Evolutionary conservation across 257 asterid genomes (phyloP), one percentile per base, ranked within the genome.

Genomic region (Salvia splendens): DNA sequence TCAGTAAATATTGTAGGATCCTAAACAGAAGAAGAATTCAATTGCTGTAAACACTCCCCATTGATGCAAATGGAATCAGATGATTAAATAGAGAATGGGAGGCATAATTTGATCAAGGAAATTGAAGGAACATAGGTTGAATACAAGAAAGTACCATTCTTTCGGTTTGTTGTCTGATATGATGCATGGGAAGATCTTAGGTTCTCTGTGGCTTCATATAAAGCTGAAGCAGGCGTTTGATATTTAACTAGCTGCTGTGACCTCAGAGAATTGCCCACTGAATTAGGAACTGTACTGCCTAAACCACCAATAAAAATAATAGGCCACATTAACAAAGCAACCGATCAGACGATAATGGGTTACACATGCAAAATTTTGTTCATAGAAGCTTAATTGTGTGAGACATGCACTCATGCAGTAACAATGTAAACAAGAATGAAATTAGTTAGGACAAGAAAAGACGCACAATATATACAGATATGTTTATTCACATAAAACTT

Each of bases 141-240:
- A 76, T 67, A 82, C 65, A 61, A 52, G 64, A 42, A 69, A 55
- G 53, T 77, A 85, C 89, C 84, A 47, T 73, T 83, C 77, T 80
- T 78, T 85, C 90, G 67, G 77, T 68, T 42, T 55, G 67, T 62
- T 35, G 79, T 40, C 51, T 77, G 77, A 45, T 77, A 73, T 40
- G 80, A 65, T 66, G 77, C 69, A 41, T 49, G 69, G 46, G 80
- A 58, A 36, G 86, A 69, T 78, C 81, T 82, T 58, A 76, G 49
- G 12, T 64, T 55, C 77, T 80, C 95, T 20, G 81, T 49, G 60
- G 84, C 45, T 59, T 83, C 95, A 75, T 87, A 83, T 55, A 84
- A 83, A 65, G 92, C 95, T 61, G 95, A 81, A 69, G 86, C 79
- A 33, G 95, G 89, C 65, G 67, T 85, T 71, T 87, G 98, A 79